These are phyloP conservation scores for Drosera spatulata DNA, from an alignment of 179 eudicot genomes.

Conservation along the genomic window DNA sequence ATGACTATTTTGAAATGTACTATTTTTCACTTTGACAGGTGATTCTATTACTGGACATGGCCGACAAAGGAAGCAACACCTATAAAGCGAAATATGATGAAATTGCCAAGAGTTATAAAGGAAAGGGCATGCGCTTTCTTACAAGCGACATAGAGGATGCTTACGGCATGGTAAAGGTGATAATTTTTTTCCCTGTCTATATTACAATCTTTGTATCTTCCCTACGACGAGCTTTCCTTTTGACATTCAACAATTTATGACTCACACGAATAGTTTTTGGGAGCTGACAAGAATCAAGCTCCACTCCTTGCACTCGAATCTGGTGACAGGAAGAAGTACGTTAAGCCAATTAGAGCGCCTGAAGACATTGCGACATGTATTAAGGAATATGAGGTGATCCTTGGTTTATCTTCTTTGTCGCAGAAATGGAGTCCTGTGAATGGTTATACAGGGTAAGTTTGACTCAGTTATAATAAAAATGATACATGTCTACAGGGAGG, in stretches of 20 bases:
- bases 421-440: too few relatives aligned
- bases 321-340: slow-evolving; percentile 62
- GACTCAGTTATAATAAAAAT: too few relatives aligned
- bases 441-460: too few relatives aligned
- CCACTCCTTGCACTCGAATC: slow-evolving; percentile 69
- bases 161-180: slow-evolving; percentile 88
- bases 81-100: slow-evolving; percentile 60
- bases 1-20: neutral
- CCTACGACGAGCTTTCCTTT: neutral
- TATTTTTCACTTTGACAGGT: slow-evolving; percentile 36
- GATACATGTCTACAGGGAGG: too few relatives aligned
- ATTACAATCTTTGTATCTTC: neutral
- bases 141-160: slow-evolving; percentile 75
- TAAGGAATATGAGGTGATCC: slow-evolving; percentile 57
- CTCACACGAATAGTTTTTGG: slow-evolving; percentile 51
- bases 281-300: slow-evolving; percentile 59
- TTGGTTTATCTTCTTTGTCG: neutral
- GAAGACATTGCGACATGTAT: slow-evolving; percentile 65
- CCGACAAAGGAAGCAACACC: slow-evolving; percentile 38
- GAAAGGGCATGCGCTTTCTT: slow-evolving; percentile 68
- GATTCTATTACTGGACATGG: slow-evolving; percentile 78
- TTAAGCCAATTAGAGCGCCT: slow-evolving; percentile 54
- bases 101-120: slow-evolving; percentile 69
- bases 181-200: neutral
- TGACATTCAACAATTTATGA: neutral